Conservation (phyloP, 257 asterid species). For the Verbena officinalis region DNA sequence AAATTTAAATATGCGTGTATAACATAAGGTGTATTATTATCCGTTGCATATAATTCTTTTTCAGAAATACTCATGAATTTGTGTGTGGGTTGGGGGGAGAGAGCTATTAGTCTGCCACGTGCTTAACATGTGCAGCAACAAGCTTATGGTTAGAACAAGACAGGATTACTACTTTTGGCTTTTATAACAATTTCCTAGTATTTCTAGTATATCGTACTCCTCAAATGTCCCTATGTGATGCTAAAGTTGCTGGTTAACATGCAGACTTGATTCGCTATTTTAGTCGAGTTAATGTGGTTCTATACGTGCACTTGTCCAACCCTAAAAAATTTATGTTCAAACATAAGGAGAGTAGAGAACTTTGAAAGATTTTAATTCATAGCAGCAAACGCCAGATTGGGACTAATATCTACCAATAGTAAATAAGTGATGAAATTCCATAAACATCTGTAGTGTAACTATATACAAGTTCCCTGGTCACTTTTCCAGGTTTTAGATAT, state of each 20-base stretch:
- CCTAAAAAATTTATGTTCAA: neutral
- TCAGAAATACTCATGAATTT: too few species aligned
- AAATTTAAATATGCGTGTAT: too few species aligned
- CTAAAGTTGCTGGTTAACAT: neutral
- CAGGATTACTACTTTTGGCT: neutral
- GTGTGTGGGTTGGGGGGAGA: too few species aligned
- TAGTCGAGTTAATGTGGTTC: neutral
- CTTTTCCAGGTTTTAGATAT: neutral
- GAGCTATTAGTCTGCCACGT: neutral
- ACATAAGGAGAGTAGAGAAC: neutral
- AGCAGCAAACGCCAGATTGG: neutral
- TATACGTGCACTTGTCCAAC: neutral
- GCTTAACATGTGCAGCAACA: neutral
- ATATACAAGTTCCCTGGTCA: constrained; percentile 2
- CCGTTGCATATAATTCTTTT: too few species aligned
- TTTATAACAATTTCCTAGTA: neutral
- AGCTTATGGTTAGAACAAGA: constrained; percentile 11
- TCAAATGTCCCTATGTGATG: constrained; percentile 5
- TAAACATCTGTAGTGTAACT: constrained; percentile 14
- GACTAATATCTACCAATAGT: neutral
- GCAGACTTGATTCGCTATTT: too few species aligned
- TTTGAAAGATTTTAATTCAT: neutral
- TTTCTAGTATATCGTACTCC: neutral
- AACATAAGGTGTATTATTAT: too few species aligned
- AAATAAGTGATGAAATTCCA: constrained; percentile 4